phyloP scores from a whole-genome alignment of 345 rosid species.

The Hibiscus tridactylites region DNA sequence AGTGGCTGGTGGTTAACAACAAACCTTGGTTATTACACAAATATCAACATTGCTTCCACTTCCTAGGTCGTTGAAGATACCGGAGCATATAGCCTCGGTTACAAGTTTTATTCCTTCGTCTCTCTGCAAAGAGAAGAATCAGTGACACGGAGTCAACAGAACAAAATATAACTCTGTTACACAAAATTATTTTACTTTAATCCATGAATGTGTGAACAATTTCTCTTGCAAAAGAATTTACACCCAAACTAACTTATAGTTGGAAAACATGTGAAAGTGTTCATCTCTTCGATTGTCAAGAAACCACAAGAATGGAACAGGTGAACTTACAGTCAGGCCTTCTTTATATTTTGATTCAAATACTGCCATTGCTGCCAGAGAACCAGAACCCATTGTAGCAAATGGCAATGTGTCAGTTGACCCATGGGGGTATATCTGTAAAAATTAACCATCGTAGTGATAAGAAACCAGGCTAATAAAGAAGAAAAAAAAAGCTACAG shows the following conservation, averaged over 20 bases:
- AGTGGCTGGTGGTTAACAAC: slow-evolving; percentile 7
- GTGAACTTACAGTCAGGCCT: slow-evolving; percentile 59
- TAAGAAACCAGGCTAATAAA: not conserved
- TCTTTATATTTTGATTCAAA: slow-evolving; percentile 76
- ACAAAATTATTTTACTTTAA: not conserved
- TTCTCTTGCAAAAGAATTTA: not conserved
- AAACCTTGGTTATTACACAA: slow-evolving; percentile 83
- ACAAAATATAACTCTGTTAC: not conserved
- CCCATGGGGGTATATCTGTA: slow-evolving; percentile 79
- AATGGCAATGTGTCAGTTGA: slow-evolving; percentile 79
- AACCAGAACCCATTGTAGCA: slow-evolving; percentile 89
- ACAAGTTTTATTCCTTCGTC: slow-evolving; percentile 69
- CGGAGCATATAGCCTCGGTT: slow-evolving; percentile 65
- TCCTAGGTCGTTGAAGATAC: slow-evolving; percentile 73
- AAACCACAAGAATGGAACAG: not conserved
- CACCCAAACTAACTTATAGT: not conserved
- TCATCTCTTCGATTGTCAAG: not conserved
- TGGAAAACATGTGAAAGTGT: not conserved
- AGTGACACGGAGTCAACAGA: not conserved
- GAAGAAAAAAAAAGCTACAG: not conserved
- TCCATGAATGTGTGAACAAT: not conserved
- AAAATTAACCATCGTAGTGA: slow-evolving; percentile 3
- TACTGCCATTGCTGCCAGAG: slow-evolving; percentile 78
- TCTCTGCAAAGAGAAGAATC: slow-evolving; percentile 32
- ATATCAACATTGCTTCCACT: slow-evolving; percentile 89